These are phyloP conservation scores for Thelonectria blattea DNA, from an alignment of 2,329 filamentous ascomycete species.

Conservation along the genomic window DNA sequence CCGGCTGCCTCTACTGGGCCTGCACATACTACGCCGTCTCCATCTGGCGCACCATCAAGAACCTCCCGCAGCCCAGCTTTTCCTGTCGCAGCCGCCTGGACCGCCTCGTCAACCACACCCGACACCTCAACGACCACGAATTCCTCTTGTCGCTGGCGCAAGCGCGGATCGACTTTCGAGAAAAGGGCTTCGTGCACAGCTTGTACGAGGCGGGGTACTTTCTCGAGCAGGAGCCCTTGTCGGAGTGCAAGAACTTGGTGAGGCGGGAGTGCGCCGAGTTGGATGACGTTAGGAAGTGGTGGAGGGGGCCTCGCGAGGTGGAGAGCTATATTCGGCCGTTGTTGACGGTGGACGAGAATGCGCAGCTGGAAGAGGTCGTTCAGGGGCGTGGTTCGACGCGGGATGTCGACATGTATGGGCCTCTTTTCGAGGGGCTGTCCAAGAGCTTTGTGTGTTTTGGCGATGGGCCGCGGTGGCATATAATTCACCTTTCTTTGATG, in stretches of 20 bases:
- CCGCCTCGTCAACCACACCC: slow-evolving; percentile 34
- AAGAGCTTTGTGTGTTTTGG: slow-evolving; percentile 36
- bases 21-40: slow-evolving; percentile 30
- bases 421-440: slow-evolving; percentile 29
- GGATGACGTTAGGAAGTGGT: slow-evolving; percentile 28
- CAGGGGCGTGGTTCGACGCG: slow-evolving; percentile 27
- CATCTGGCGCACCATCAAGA: slow-evolving; percentile 31
- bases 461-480: slow-evolving; percentile 23
- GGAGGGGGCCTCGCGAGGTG: slow-evolving; percentile 32
- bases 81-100: slow-evolving; percentile 23
- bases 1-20: slow-evolving; percentile 36
- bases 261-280: slow-evolving; percentile 23
- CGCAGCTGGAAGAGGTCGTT: slow-evolving; percentile 27
- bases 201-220: slow-evolving; percentile 10
- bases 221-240: slow-evolving; percentile 6
- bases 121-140: slow-evolving; percentile 27
- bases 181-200: slow-evolving; percentile 29
- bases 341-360: slow-evolving; percentile 23
- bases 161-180: slow-evolving; percentile 30
- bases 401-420: slow-evolving; percentile 21
- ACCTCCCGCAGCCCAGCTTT: not conserved
- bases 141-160: slow-evolving; percentile 32
- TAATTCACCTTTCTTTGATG: slow-evolving; percentile 14
- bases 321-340: slow-evolving; percentile 30
- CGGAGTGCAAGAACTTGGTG: slow-evolving; percentile 17